Evolutionary conservation across 2,329 filamentous ascomycete species (phyloP), one percentile per base, ranked within the genome.

Genomic region (Colletotrichum endophyticum): DNA sequence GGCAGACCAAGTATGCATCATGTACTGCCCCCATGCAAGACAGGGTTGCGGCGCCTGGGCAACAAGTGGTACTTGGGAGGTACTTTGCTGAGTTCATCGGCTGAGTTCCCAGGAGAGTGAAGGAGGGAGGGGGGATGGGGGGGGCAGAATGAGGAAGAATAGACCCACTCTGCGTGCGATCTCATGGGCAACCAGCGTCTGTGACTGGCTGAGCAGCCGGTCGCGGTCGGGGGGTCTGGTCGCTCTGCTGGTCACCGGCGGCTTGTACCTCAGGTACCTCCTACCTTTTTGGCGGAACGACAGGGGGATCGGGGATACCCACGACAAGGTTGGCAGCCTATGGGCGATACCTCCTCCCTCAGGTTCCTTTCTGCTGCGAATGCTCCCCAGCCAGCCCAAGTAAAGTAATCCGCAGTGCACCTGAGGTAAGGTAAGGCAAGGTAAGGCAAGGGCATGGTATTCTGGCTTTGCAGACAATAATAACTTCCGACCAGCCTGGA

Each of bases 61-160:
- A 70, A 63, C 63, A 53, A 56, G 57, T n/a, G 70, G 74, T 76
- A 76, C 74, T 72, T 72, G 66, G 53, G 32, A 36, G 75, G 32
- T 77, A 77, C 75, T 67, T 75, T 75, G 72, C 75, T 72, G 61
- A 77, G 66, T 75, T 71, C 66, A 77, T 75, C 75, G 61, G 72
- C 75, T 75, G 72, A 72, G 72, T 70, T 75, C 59, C 57, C 57
- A 71, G 39, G 32, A 72, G 28, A 73, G 57, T 34, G 56, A 64
- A 66, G 57, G 63, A 75, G 44, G 34, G 72, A 63, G 36, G 34
- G 64, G 49, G 64, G 22, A 16, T 28, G 34, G 30, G 66, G 62
- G 63, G 70, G 39, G 56, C 62, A 73, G 63, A 73, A 76, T 61
- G 57, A 72, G 70, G 72, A 76, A 67, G 59, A 76, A 64, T 11